phyloP scores from a whole-genome alignment of 345 rosid species.

The Camelina sativa region DNA sequence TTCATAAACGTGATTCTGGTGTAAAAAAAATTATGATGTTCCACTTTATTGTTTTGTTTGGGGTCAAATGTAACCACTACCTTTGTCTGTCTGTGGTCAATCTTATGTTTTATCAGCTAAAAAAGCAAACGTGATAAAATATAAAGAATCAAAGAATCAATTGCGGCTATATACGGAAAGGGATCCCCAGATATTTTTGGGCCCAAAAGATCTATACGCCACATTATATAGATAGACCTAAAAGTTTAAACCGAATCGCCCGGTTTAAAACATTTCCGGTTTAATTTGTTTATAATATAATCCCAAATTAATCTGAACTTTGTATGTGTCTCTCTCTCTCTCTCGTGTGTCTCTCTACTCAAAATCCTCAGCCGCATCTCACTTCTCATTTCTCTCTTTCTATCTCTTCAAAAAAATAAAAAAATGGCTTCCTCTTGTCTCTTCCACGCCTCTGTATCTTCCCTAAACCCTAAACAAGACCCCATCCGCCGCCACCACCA shows the following conservation, averaged over 20 bases:
- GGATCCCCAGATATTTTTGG: slow-evolving; percentile 16
- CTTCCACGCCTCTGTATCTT: slow-evolving; percentile 44
- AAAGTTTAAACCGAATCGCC: slow-evolving; percentile 15
- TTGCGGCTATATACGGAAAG: not conserved
- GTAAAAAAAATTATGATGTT: not conserved
- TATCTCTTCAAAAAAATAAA: not conserved
- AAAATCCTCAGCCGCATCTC: slow-evolving; percentile 46
- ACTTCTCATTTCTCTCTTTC: slow-evolving; percentile 24
- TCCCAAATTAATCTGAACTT: slow-evolving; percentile 18
- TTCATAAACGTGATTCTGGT: not conserved
- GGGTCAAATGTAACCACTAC: not conserved
- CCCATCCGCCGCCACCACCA: slow-evolving; percentile 43
- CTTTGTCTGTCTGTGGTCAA: not conserved
- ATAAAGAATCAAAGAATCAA: not conserved
- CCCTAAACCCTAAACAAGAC: slow-evolving; percentile 42
- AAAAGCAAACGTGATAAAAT: slow-evolving; percentile 13
- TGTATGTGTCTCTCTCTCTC: not conserved
- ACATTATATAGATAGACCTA: slow-evolving; percentile 12
- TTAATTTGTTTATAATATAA: not conserved
- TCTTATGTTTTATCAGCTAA: not conserved
- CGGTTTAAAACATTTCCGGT: slow-evolving; percentile 36
- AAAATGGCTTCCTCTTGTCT: slow-evolving; percentile 52
- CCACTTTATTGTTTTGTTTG: not conserved
- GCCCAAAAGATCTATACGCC: slow-evolving; percentile 23
- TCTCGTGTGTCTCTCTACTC: slow-evolving; percentile 5